These are phyloP conservation scores for Chlamydomonas asymmetrica DNA, from an alignment of 139 green algal genomes.

Conservation along the genomic window DNA sequence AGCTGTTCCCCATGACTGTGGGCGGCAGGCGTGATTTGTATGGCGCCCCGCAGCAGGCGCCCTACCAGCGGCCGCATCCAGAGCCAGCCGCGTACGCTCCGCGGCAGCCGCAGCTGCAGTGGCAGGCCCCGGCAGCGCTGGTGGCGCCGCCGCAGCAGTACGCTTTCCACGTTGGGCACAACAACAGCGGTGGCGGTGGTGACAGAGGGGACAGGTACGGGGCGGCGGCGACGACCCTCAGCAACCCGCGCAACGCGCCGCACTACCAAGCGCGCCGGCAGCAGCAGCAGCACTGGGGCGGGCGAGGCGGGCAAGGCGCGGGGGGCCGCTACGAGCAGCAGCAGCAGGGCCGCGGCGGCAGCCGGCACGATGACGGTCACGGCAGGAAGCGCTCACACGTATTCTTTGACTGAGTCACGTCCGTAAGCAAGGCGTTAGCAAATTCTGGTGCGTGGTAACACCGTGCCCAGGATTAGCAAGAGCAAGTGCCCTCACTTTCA, in stretches of 20 bases:
- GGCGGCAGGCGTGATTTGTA: constrained; percentile 1
- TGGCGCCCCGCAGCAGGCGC: neutral
- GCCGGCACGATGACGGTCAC: neutral
- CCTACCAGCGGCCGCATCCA: too few relatives aligned
- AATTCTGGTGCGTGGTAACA: too few relatives aligned
- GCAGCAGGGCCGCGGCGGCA: too few relatives aligned
- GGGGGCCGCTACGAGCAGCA: constrained; percentile 6
- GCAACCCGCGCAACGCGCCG: too few relatives aligned
- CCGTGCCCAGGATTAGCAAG: too few relatives aligned
- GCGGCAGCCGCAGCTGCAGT: neutral
- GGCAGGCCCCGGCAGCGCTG: neutral
- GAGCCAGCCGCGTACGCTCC: too few relatives aligned
- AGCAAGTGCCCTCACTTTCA: too few relatives aligned
- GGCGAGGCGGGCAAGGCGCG: neutral
- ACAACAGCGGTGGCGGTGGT: neutral
- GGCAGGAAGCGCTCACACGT: too few relatives aligned
- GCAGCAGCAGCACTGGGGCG: constrained; percentile 3
- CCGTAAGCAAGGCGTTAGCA: too few relatives aligned
- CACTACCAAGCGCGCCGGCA: neutral
- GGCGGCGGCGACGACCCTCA: neutral
- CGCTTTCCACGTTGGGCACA: too few relatives aligned
- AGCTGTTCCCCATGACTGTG: too few relatives aligned
- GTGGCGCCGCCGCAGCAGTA: neutral
- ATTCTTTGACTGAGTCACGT: too few relatives aligned
- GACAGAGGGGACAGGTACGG: neutral